Base-by-base conservation (phyloP, 2,329 filamentous ascomycete genomes). In the Ophiocordyceps unilateralis region DNA sequence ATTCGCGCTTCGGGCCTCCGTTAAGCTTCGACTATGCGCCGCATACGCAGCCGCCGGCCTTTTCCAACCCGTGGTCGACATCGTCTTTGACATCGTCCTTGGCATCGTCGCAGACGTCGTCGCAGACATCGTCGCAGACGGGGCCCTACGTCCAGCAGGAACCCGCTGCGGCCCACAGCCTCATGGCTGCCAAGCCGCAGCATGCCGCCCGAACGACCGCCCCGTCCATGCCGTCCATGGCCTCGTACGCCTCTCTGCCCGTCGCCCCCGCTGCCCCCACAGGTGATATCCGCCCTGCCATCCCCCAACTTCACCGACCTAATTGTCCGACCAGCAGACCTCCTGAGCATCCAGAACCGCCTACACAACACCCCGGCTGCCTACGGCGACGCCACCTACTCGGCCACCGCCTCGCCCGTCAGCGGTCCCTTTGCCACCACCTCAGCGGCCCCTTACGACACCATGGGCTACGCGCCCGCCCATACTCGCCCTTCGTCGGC, bases 21-120 rank as follows among this genome's bases (percentile, higher is more conserved):
- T 64, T 93, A 68, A 78, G 76, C 62, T 91, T 89, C 69, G 84
- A 89, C 61, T 86, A 84, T 63, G 63, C 68, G 46, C 60, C 64
- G 30, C 58, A 55, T 59, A 72, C 68, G 58, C 71, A 55, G 59
- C 72, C 68, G 58, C 71, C 65, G 77, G 82, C 91, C 50, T 95
- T 95, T 68, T 87, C 82, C 55, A 91, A 95, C 62, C 87, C 87
- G 37, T 95, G 88, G 30, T 34, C 30, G 9, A 17, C n/a, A n/a
- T n/a, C n/a, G n/a, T n/a, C n/a, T n/a, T n/a, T n/a, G n/a, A n/a
- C n/a, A n/a, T n/a, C n/a, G n/a, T n/a, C n/a, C n/a, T n/a, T n/a
- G n/a, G n/a, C n/a, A n/a, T n/a, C n/a, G n/a, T n/a, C 26, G 10
- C 11, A 9, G 88, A 74, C 83, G 44, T 72, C 70, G 40, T 68